Evolutionary conservation across 2,329 filamentous ascomycete genomes (phyloP).

Genomic region (Beauveria australis): DNA sequence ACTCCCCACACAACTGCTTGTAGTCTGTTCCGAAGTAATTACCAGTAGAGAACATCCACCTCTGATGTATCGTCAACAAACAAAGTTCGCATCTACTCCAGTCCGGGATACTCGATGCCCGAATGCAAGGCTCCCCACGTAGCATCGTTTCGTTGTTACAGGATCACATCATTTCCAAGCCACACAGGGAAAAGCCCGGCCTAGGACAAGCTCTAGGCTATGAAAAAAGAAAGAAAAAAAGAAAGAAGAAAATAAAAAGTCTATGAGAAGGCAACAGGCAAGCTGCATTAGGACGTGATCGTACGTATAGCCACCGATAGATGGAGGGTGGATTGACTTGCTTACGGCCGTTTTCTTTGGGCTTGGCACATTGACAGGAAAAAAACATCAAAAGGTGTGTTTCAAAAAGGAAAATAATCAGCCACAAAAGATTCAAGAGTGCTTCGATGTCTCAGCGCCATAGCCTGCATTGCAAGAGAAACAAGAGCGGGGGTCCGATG

Average conservation of each 20-base stretch:
- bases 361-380: background rate
- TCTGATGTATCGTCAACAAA: no score
- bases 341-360: background rate
- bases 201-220: no score
- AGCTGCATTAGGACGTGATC: constrained; percentile 4
- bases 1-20: no score
- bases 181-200: background rate
- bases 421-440: background rate
- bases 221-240: background rate
- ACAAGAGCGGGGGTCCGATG: background rate
- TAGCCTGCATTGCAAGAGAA: background rate
- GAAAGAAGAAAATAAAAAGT: background rate
- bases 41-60: no score
- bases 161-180: background rate
- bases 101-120: no score
- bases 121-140: no score
- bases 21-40: no score
- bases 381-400: background rate
- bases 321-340: background rate
- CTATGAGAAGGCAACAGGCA: no score
- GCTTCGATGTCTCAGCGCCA: background rate
- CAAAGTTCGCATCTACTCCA: no score
- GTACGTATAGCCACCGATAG: background rate
- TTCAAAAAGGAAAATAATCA: background rate
- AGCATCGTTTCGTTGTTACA: no score